These are phyloP conservation scores for Talaromyces sp. DNA, from an alignment of 2,329 filamentous ascomycete genomes.

Conservation along the genomic window DNA sequence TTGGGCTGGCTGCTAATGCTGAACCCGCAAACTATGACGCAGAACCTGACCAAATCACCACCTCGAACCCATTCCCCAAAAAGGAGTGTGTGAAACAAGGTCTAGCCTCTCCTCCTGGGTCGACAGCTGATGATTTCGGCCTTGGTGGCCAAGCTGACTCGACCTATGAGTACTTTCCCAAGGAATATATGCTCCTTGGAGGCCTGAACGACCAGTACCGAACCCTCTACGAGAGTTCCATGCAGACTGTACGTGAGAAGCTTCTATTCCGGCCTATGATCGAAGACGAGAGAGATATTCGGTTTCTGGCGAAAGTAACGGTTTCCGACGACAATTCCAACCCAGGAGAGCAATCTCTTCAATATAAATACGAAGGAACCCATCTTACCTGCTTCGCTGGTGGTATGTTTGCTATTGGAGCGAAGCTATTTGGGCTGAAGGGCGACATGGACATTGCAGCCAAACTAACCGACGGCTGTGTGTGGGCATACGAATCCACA, in stretches of 20 bases:
- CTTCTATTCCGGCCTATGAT: constrained; percentile 42
- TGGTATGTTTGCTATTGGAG: constrained; percentile 58
- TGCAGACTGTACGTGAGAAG: constrained; percentile 33
- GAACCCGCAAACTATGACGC: constrained; percentile 22
- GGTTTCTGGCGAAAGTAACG: constrained; percentile 33
- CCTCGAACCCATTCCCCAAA: background rate
- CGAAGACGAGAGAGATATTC: constrained; percentile 35
- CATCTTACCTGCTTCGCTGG: constrained; percentile 58
- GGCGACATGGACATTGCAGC: constrained; percentile 51
- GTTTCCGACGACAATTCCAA: constrained; percentile 12
- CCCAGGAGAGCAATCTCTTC: constrained; percentile 12
- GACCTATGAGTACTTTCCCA: constrained; percentile 48
- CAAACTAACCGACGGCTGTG: constrained; percentile 55
- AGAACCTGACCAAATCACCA: constrained; percentile 1
- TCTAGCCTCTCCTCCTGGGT: constrained; percentile 28
- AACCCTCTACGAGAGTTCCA: constrained; percentile 39
- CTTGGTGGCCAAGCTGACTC: constrained; percentile 44
- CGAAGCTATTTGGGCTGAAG: constrained; percentile 51
- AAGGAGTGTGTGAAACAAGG: constrained; percentile 35
- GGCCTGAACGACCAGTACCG: constrained; percentile 39
- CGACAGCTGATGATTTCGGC: constrained; percentile 32
- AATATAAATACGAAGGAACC: constrained; percentile 48
- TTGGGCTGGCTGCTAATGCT: constrained; percentile 20
- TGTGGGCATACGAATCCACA: constrained; percentile 57
- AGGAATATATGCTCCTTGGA: constrained; percentile 43